phyloP scores from a whole-genome alignment of 257 asterid species.

The Galeopsis tetrahit region DNA sequence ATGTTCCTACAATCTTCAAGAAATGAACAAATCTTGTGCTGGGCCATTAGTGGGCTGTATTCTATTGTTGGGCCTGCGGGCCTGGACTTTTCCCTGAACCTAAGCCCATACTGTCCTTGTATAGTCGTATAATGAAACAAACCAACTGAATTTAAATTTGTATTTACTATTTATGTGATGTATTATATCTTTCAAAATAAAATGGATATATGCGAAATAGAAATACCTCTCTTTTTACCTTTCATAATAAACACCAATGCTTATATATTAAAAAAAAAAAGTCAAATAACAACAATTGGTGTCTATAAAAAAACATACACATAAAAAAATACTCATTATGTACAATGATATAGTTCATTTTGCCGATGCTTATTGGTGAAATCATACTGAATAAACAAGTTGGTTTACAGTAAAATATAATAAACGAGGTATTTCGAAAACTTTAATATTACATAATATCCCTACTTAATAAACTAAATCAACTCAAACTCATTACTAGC shows the following conservation, averaged over 20 bases:
- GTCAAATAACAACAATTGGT: not conserved
- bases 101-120: not conserved
- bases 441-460: not conserved
- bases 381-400: not conserved
- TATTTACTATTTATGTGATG: not conserved
- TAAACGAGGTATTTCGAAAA: not conserved
- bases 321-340: too few species aligned
- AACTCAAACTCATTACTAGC: not conserved
- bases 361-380: not conserved
- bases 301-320: not conserved
- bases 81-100: not conserved
- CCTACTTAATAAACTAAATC: slow-evolving; percentile 9
- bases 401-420: not conserved
- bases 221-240: not conserved
- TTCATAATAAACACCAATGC: not conserved
- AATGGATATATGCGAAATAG: not conserved
- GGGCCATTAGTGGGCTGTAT: not conserved
- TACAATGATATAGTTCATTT: too few species aligned
- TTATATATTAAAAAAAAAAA: not conserved
- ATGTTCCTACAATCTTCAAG: not conserved
- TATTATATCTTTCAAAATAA: not conserved
- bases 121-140: not conserved
- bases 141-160: not conserved
- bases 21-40: not conserved
- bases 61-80: not conserved